phyloP scores from a whole-genome alignment of 805 yeast genomes.

The Candida andamanensis region DNA sequence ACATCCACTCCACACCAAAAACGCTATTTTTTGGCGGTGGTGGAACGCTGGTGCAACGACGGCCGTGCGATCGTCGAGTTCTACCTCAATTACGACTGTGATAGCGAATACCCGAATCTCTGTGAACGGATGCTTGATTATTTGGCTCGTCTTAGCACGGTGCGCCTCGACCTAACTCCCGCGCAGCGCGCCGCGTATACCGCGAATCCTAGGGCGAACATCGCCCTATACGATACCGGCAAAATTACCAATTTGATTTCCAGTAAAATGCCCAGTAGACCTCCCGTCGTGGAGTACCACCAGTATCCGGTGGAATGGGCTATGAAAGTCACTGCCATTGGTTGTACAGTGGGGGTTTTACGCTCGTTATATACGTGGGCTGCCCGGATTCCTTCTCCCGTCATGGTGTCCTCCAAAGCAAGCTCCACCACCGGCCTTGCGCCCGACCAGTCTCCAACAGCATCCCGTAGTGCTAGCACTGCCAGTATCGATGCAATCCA shows the following conservation, averaged over 20 bases:
- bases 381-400: conserved; percentile 38
- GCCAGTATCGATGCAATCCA: conserved; percentile 25
- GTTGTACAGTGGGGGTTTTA: conserved; percentile 75
- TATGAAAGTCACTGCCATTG: conserved; percentile 74
- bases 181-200: conserved; percentile 51
- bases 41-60: conserved; percentile 79
- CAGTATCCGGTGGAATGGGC: conserved; percentile 76
- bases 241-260: conserved; percentile 76
- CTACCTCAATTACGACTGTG: conserved; percentile 94
- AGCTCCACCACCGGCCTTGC: conserved; percentile 29
- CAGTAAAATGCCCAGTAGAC: conserved; percentile 50
- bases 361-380: conserved; percentile 85
- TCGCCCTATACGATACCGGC: conserved; percentile 69
- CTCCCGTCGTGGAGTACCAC: conserved; percentile 51
- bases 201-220: conserved; percentile 43
- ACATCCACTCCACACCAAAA: conserved; percentile 92
- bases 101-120: conserved; percentile 69
- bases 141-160: conserved; percentile 64
- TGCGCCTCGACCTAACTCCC: conserved; percentile 66
- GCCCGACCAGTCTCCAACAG: conserved; percentile 17
- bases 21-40: conserved; percentile 74
- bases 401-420: conserved; percentile 5
- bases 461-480: conserved; percentile 23
- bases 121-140: conserved; percentile 81
- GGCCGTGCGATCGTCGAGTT: conserved; percentile 89